Evolutionary conservation across 768 basidiomycete species (phyloP).

Genomic region (Rhodosporidiobolus sp.): DNA sequence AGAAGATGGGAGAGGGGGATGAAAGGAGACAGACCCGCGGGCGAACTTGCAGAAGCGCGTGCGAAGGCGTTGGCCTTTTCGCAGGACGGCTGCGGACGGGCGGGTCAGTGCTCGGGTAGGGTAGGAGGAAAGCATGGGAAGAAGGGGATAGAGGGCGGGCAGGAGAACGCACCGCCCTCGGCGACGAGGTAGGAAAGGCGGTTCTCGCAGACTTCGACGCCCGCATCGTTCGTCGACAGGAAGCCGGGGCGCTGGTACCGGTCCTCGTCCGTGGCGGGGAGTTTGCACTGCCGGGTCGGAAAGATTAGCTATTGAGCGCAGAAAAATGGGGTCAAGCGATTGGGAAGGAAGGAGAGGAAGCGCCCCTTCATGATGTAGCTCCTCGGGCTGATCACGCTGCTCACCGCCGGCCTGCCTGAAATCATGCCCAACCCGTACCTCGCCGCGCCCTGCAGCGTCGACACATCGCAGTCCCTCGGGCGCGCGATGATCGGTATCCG

Average conservation of each 20-base stretch:
- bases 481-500: conserved; percentile 72
- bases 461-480: conserved; percentile 80
- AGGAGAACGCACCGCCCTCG: conserved; percentile 40
- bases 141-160: not conserved
- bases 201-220: conserved; percentile 77
- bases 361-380: conserved; percentile 32
- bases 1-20: not conserved
- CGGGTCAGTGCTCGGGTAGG: not conserved
- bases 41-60: conserved; percentile 67
- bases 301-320: not conserved
- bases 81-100: conserved; percentile 60
- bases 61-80: conserved; percentile 76
- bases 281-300: conserved; percentile 57
- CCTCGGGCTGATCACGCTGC: conserved; percentile 20
- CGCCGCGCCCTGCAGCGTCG: conserved; percentile 60
- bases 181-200: conserved; percentile 53
- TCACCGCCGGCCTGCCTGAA: conserved; percentile 14
- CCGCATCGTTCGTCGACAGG: conserved; percentile 71
- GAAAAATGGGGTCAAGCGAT: no score
- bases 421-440: conserved; percentile 54
- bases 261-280: conserved; percentile 83
- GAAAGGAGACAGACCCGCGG: conserved; percentile 6
- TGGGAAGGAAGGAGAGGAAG: not conserved
- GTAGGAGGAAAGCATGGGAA: not conserved
- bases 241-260: conserved; percentile 72